Percentiles rank a stretch among this genome's conserved stretches.
Evolutionary conservation across 2,329 filamentous ascomycete genomes (phyloP).

Genomic region (Rutstroemia sp.): DNA sequence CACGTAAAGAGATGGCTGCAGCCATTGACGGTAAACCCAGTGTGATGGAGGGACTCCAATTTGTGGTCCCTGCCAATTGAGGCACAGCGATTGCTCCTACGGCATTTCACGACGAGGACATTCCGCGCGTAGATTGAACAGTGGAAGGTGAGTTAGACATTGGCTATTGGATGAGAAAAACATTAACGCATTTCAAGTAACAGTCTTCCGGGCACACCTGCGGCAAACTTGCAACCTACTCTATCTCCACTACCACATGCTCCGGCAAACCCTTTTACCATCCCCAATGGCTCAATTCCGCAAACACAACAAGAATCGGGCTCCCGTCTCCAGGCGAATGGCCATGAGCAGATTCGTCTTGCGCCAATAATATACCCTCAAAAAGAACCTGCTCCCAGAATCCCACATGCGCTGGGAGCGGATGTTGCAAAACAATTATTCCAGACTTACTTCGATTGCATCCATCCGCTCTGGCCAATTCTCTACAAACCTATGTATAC

Average conservation of each 20-base stretch:
- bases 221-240: neutral
- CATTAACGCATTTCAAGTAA: neutral
- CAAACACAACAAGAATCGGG: neutral
- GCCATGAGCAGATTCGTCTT: neutral
- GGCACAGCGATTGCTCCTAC: conserved; percentile 23
- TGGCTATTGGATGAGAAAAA: neutral
- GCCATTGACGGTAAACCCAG: conserved; percentile 12
- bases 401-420: conserved; percentile 11
- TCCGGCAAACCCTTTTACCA: neutral
- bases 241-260: neutral
- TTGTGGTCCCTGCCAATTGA: conserved; percentile 22
- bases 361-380: neutral
- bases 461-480: conserved; percentile 28
- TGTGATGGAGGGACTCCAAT: conserved; percentile 24
- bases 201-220: neutral
- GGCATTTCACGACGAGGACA: conserved; percentile 23
- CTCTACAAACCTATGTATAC: conserved; percentile 28
- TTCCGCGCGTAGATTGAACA: neutral
- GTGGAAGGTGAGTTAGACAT: conserved; percentile 15
- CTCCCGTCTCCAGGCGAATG: neutral
- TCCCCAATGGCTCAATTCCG: neutral
- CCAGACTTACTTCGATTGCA: conserved; percentile 26
- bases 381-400: neutral
- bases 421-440: conserved; percentile 23
- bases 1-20: neutral